Evolutionary conservation across 495 filamentous ascomycete species (phyloP).

Genomic region (Cladorrhinum samala): DNA sequence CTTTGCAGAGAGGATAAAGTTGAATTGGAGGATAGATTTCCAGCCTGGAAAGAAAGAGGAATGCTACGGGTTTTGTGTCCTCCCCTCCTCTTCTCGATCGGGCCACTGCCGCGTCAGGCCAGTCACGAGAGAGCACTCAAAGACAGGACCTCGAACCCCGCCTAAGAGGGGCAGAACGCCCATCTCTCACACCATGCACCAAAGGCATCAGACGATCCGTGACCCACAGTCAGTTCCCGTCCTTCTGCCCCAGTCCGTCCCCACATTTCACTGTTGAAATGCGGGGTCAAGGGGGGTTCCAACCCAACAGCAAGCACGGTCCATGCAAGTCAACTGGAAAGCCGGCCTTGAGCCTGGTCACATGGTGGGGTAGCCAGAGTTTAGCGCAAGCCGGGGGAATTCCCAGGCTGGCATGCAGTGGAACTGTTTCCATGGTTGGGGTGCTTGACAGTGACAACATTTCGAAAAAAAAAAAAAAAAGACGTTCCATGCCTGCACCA

Average conservation of each 20-base stretch:
- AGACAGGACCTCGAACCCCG: conserved; percentile 7
- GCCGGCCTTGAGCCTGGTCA: conserved; percentile 6
- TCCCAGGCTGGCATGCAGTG: not conserved
- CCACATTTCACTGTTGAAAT: not conserved
- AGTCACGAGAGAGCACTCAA: conserved; percentile 21
- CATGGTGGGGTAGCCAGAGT: conserved; percentile 3
- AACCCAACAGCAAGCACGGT: conserved; percentile 4
- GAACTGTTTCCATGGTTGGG: too few species aligned
- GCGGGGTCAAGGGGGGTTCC: conserved; percentile 8
- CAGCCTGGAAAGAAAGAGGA: not conserved
- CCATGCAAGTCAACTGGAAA: conserved; percentile 8
- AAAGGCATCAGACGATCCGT: conserved; percentile 17
- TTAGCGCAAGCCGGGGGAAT: conserved; percentile 1
- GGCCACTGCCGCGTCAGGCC: conserved; percentile 4
- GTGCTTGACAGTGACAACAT: not conserved
- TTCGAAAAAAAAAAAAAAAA: not conserved
- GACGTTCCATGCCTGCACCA: too few species aligned
- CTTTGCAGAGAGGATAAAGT: not conserved
- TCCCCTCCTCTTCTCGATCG: conserved; percentile 1
- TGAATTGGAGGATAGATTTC: conserved; percentile 1
- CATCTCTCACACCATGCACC: conserved; percentile 16
- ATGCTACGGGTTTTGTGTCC: conserved; percentile 12
- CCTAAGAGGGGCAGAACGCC: conserved; percentile 14
- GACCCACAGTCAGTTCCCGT: conserved; percentile 4
- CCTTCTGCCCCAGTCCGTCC: conserved; percentile 6